Conservation (phyloP, 257 asterid species). For the Cinchona pubescens region DNA sequence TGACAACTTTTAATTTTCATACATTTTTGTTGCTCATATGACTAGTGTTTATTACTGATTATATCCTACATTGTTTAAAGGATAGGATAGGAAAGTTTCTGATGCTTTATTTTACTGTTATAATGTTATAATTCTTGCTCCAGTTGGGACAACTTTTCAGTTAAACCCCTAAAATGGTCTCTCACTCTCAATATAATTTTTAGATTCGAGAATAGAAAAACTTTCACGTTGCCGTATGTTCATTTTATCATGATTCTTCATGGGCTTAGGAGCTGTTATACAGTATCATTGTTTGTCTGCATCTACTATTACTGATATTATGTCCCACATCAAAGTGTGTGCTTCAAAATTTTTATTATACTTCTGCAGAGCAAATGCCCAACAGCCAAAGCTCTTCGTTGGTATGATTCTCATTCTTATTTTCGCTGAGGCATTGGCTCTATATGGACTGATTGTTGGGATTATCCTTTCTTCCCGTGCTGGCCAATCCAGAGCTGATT, state of each 20-base stretch:
- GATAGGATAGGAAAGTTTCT: neutral
- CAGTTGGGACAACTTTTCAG: neutral
- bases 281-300: neutral
- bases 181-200: neutral
- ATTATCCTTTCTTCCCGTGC: constrained; percentile 34
- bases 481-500: constrained; percentile 33
- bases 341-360: neutral
- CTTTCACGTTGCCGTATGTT: neutral
- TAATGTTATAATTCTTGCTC: neutral
- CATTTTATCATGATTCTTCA: neutral
- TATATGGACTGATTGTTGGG: constrained; percentile 30
- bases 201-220: neutral
- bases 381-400: constrained; percentile 32
- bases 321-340: neutral
- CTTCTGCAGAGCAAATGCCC: constrained; percentile 30
- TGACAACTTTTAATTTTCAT: neutral
- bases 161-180: neutral
- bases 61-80: neutral
- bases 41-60: neutral
- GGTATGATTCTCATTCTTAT: constrained; percentile 35
- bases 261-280: neutral
- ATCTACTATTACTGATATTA: neutral
- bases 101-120: neutral
- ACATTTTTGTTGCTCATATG: neutral
- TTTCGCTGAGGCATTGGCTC: constrained; percentile 32